These are phyloP conservation scores for Aspergillus aculeatinus DNA, from an alignment of 2,329 filamentous ascomycete genomes.

Conservation along the genomic window DNA sequence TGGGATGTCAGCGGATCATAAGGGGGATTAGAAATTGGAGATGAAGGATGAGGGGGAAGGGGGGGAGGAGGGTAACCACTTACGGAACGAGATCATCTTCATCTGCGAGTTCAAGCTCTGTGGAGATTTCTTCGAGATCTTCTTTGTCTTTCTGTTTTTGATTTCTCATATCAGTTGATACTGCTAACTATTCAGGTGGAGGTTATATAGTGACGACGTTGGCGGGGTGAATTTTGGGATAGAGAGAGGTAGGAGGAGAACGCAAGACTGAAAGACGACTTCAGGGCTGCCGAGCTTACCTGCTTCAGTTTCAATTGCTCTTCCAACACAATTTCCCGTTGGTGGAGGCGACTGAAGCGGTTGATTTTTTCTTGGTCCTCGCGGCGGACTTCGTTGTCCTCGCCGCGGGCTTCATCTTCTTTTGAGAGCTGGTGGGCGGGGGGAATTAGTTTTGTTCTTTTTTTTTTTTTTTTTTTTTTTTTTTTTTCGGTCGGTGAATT, in stretches of 20 bases:
- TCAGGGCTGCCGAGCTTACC: conserved; percentile 38
- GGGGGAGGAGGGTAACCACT: conserved; percentile 35
- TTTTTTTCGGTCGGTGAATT: not conserved
- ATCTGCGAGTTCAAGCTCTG: conserved; percentile 88
- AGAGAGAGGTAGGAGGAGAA: not conserved
- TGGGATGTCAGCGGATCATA: conserved; percentile 7
- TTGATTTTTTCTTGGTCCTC: conserved; percentile 99
- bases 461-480: not conserved
- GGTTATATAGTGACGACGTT: too few species aligned
- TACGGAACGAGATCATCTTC: conserved; percentile 93
- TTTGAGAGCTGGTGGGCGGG: conserved; percentile 69
- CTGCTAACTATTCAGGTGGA: too few species aligned
- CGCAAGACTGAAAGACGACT: not conserved
- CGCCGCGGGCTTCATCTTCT: conserved; percentile 77
- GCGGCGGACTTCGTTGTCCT: conserved; percentile 89
- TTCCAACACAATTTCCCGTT: conserved; percentile 74
- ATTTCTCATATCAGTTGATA: too few species aligned
- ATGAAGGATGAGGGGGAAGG: not conserved
- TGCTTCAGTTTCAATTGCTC: conserved; percentile 78
- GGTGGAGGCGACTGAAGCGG: conserved; percentile 90
- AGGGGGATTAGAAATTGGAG: not conserved
- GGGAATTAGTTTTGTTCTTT: too few species aligned
- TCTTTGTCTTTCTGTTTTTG: conserved; percentile 87
- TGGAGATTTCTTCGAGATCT: conserved; percentile 88
- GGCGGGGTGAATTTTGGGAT: not conserved